phyloP scores from a whole-genome alignment of 2,329 filamentous ascomycete species.

The Cytospora mali region DNA sequence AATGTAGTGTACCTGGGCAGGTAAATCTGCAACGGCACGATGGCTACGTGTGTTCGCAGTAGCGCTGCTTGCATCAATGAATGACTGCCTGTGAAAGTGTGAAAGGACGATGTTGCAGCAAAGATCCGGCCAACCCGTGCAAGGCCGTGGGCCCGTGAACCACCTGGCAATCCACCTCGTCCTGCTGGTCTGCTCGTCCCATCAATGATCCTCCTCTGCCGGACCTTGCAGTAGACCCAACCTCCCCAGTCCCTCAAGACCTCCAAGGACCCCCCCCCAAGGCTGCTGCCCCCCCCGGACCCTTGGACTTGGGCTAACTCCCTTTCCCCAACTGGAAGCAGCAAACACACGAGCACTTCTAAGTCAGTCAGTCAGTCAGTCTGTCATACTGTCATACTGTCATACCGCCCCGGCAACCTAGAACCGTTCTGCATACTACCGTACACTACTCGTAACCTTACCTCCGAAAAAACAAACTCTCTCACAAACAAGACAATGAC shows the following conservation, averaged over 20 bases:
- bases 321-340: neutral
- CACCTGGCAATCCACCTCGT: neutral
- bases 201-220: neutral
- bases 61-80: neutral
- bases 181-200: too few species aligned
- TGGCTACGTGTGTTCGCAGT: neutral
- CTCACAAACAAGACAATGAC: neutral
- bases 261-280: too few species aligned
- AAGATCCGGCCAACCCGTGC: neutral
- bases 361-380: neutral
- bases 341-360: neutral
- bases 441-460: neutral
- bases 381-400: conserved; percentile 6
- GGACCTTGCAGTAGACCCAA: neutral
- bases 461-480: too few species aligned
- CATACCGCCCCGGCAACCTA: conserved; percentile 11
- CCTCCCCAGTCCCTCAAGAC: too few species aligned
- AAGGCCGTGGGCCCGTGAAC: neutral
- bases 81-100: neutral
- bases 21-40: too few species aligned
- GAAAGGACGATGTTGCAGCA: neutral
- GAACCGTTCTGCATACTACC: neutral
- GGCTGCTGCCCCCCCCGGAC: neutral
- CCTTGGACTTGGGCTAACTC: too few species aligned
- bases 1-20: neutral